These are phyloP conservation scores for Fusarium luffae DNA, from an alignment of 2,329 filamentous ascomycete genomes.

Conservation along the genomic window DNA sequence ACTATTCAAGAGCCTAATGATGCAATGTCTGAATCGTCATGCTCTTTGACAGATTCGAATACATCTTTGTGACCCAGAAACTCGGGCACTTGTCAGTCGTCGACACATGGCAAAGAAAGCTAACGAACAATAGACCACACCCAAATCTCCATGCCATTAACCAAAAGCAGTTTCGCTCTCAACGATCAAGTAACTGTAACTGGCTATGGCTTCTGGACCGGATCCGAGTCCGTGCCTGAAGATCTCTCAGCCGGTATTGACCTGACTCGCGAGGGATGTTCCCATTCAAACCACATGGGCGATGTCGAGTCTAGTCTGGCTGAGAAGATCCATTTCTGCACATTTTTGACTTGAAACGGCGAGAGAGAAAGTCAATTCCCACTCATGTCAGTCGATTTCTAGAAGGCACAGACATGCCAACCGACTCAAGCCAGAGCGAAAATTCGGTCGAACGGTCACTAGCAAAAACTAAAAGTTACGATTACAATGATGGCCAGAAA, in stretches of 20 bases:
- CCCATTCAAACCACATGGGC: slow-evolving; percentile 17
- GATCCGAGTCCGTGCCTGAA: slow-evolving; percentile 43
- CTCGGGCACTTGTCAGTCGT: not conserved
- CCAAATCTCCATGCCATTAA: slow-evolving; percentile 17
- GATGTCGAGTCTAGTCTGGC: not conserved
- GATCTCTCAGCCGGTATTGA: slow-evolving; percentile 34
- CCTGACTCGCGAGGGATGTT: slow-evolving; percentile 37
- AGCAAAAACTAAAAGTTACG: slow-evolving; percentile 15
- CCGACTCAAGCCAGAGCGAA: not conserved
- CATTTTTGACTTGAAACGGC: slow-evolving; percentile 17
- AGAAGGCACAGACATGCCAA: slow-evolving; percentile 2
- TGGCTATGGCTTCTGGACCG: slow-evolving; percentile 15
- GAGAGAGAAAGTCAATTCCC: not conserved
- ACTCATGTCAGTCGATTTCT: slow-evolving; percentile 8
- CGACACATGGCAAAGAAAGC: not conserved
- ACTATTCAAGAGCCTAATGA: not conserved
- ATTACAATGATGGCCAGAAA: slow-evolving; percentile 6
- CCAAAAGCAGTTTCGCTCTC: slow-evolving; percentile 32
- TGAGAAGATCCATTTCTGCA: not conserved
- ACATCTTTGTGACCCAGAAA: not conserved
- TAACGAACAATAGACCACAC: slow-evolving; percentile 20
- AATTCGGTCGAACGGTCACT: slow-evolving; percentile 1
- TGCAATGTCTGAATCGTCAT: not conserved
- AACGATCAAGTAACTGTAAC: slow-evolving; percentile 11
- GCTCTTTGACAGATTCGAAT: not conserved